phyloP scores from a whole-genome alignment of 179 eudicot genomes.

The Vitellaria paradoxa region DNA sequence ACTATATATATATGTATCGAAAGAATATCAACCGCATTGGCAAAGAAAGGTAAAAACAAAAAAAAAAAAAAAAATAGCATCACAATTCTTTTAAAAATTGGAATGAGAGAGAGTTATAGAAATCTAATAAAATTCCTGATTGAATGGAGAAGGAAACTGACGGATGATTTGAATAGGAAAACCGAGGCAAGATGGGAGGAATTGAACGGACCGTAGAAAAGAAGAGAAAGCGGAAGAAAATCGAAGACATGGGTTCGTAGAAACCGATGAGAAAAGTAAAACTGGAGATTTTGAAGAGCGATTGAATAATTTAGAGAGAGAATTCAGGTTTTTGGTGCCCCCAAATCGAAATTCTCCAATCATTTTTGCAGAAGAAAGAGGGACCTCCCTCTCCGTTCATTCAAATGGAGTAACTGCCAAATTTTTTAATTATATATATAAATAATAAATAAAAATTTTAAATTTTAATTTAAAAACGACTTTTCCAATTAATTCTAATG shows the following conservation, averaged over 20 bases:
- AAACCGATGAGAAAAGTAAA: background rate
- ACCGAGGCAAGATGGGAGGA: background rate
- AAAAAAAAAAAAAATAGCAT: background rate
- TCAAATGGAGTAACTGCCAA: too few relatives aligned
- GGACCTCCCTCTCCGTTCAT: background rate
- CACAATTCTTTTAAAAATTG: background rate
- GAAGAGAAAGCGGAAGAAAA: background rate
- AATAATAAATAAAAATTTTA: too few relatives aligned
- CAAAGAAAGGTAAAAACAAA: background rate
- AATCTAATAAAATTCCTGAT: background rate
- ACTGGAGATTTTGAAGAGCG: background rate
- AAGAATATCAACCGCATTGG: conserved; percentile 5
- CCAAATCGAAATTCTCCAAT: background rate
- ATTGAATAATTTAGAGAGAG: background rate
- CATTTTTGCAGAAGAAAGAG: background rate
- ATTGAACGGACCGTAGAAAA: background rate
- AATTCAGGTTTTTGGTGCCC: background rate
- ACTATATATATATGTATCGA: background rate
- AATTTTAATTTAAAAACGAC: too few relatives aligned
- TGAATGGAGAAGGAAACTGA: background rate
- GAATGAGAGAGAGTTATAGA: background rate
- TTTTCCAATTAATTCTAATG: too few relatives aligned
- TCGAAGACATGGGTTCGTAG: too few relatives aligned
- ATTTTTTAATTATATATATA: too few relatives aligned
- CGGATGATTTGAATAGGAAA: background rate